These are phyloP conservation scores for Alternaria consortialis DNA, from an alignment of 2,329 filamentous ascomycete genomes.

Conservation along the genomic window DNA sequence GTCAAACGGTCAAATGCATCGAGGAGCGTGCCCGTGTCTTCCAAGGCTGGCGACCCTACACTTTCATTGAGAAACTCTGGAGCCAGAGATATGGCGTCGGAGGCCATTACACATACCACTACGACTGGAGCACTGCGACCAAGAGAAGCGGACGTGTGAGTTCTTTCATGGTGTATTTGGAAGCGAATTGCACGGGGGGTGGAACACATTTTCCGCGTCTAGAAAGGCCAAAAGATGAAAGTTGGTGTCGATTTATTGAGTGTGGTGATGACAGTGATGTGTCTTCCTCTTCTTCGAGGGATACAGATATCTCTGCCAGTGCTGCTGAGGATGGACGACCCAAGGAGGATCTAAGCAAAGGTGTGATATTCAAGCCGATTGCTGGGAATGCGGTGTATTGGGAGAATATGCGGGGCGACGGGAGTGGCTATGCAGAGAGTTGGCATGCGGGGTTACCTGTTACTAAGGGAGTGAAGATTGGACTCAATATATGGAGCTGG, in stretches of 20 bases:
- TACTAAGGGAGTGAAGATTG: constrained; percentile 64
- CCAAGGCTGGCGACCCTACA: constrained; percentile 67
- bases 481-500: constrained; percentile 73
- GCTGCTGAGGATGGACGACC: not conserved
- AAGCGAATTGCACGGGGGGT: constrained; percentile 62
- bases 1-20: constrained; percentile 64
- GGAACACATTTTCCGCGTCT: constrained; percentile 69
- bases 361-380: constrained; percentile 66
- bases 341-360: constrained; percentile 42
- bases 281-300: not conserved
- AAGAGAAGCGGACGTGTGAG: constrained; percentile 57
- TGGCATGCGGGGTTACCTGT: constrained; percentile 70
- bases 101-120: constrained; percentile 68
- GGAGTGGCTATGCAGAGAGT: constrained; percentile 65
- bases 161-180: constrained; percentile 70
- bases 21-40: constrained; percentile 66
- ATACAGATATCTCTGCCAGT: not conserved
- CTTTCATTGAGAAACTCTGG: constrained; percentile 69
- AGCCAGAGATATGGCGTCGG: constrained; percentile 66
- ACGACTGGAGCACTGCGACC: constrained; percentile 59
- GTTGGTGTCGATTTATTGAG: constrained; percentile 68
- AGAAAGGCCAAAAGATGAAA: constrained; percentile 51
- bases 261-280: constrained; percentile 52
- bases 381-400: constrained; percentile 69
- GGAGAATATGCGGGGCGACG: constrained; percentile 67